Percentiles rank a stretch among this genome's conserved stretches.
These are phyloP conservation scores for Toxicodendron radicans DNA, from an alignment of 345 rosid species.

Conservation along the genomic window DNA sequence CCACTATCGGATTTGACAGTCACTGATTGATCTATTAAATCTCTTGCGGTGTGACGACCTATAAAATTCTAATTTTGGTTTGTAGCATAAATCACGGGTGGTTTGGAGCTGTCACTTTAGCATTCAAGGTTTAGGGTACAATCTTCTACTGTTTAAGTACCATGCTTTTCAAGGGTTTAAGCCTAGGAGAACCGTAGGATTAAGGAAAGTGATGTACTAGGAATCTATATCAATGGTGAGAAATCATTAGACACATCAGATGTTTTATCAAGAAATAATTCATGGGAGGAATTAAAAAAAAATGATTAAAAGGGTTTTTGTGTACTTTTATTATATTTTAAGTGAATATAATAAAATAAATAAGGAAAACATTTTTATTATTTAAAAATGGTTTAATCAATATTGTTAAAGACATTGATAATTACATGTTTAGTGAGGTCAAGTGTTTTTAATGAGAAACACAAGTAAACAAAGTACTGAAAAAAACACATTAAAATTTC, in stretches of 20 bases:
- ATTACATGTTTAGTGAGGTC: background rate
- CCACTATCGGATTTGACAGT: background rate
- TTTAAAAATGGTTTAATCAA: background rate
- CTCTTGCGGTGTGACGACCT: conserved; percentile 1
- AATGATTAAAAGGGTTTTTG: no score
- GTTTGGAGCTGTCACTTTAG: conserved; percentile 16
- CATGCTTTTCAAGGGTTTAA: background rate
- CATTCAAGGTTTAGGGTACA: background rate
- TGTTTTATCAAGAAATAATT: background rate
- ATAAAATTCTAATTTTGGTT: conserved; percentile 14
- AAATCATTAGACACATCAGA: background rate
- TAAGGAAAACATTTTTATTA: background rate
- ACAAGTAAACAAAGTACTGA: background rate
- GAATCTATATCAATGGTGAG: background rate
- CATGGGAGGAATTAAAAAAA: no score
- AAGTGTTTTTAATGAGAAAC: background rate
- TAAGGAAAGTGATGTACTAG: background rate
- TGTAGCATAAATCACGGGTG: conserved; percentile 19
- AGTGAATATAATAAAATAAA: no score
- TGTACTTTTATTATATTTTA: no score
- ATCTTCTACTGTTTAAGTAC: conserved; percentile 2
- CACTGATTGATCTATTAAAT: background rate
- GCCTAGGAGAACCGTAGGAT: background rate
- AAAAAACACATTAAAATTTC: no score
- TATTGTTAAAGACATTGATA: background rate